Evolutionary conservation across 2,329 filamentous ascomycete genomes (phyloP), one percentile per base, ranked within the genome.

Genomic region (Dichotomopilus funicola): DNA sequence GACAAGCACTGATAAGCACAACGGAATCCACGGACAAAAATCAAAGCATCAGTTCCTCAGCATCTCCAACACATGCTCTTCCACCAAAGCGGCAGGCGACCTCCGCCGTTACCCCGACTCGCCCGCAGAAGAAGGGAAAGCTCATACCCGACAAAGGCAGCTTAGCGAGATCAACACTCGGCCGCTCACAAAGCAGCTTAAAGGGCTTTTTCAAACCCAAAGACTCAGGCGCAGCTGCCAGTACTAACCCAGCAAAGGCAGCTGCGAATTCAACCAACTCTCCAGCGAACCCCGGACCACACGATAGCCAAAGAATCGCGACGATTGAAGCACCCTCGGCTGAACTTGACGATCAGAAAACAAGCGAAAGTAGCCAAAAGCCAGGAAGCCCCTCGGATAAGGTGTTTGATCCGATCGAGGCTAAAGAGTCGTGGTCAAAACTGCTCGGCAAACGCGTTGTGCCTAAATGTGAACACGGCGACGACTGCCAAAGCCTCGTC

Each of bases 391-490:
- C 43, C 36, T 43, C 46, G 13, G 60, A 54, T 34, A 61, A 56
- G 54, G 75, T 82, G 1, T 76, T 87, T 58, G 88, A 91, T 62
- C 85, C 87, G 0, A 82, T 90, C 49, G 77, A 81, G 58, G 80
- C 81, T 46, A 92, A 89, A 68, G 87, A 94, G 66, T 87, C 86
- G 27, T 97, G 94, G 94, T 85, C 83, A 4, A 91, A 87, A 67
- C 77, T 97, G 11, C 85, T 97, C 59, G 82, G 85, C 12, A 90
- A 87, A 68, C 85, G 87, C 55, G 73, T 82, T 1, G 77, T 82
- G 1, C 94, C 94, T 1, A 81, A 80, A 55, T 99, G 94, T 67
- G 91, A 96, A 48, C 94, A 99, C 66, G 78, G 83, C 52, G 91
- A 97, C 64, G 87, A 89, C 2, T 97, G 94, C 70, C 88, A 91